phyloP scores from a whole-genome alignment of 2,329 filamentous ascomycete species.

The Aspergillus hortae region DNA sequence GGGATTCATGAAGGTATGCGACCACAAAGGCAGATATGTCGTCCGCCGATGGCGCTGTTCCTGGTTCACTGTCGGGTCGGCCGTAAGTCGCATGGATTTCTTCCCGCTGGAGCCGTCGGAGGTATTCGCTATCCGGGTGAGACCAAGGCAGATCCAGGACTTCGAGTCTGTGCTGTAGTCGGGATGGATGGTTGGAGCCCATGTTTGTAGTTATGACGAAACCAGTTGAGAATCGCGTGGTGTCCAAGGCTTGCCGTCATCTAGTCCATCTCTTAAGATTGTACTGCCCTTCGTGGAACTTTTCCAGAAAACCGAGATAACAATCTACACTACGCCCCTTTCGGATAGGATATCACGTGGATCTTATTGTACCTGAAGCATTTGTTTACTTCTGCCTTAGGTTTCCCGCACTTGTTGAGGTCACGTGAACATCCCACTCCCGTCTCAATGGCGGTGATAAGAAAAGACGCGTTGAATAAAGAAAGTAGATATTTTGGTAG shows the following conservation, averaged over 20 bases:
- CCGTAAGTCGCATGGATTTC: slow-evolving; percentile 1
- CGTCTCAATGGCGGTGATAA: no score
- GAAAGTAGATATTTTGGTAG: no score
- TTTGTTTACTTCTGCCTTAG: neutral
- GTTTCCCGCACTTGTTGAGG: no score
- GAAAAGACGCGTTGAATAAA: no score
- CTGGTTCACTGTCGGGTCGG: slow-evolving; percentile 1
- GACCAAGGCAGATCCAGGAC: neutral
- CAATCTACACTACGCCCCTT: neutral
- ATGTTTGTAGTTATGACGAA: neutral
- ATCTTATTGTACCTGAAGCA: neutral
- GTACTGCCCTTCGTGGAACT: neutral
- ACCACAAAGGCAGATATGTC: slow-evolving; percentile 1
- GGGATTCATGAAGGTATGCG: neutral
- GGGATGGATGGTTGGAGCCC: neutral
- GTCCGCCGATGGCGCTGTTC: slow-evolving; percentile 1
- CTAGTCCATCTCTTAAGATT: neutral
- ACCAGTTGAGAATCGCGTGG: neutral
- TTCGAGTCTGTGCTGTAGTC: neutral
- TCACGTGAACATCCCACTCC: no score
- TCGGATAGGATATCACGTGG: neutral
- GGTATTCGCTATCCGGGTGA: neutral
- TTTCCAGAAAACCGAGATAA: neutral
- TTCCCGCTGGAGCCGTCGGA: slow-evolving; percentile 2
- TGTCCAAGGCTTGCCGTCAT: neutral